Evolutionary conservation across 2,329 filamentous ascomycete species (phyloP).

Genomic region (Blastomyces silverae): DNA sequence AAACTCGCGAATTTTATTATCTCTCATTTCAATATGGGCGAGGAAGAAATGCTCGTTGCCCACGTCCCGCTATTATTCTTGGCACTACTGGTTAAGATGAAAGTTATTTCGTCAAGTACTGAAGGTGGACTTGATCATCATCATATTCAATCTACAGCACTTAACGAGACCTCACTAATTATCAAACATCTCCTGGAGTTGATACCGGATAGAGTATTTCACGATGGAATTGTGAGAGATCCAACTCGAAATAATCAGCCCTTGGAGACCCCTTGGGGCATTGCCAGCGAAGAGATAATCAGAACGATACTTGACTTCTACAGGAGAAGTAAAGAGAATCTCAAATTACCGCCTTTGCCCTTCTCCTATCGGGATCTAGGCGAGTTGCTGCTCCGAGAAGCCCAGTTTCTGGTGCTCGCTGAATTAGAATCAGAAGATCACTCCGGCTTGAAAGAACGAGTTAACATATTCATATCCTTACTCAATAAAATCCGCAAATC

Average conservation of each 20-base stretch:
- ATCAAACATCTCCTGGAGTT: slow-evolving; percentile 55
- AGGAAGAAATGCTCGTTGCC: slow-evolving; percentile 88
- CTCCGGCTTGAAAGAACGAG: slow-evolving; percentile 51
- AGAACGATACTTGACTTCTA: slow-evolving; percentile 61
- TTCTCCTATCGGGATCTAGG: slow-evolving; percentile 52
- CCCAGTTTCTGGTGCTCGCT: slow-evolving; percentile 36
- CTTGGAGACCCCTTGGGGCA: slow-evolving; percentile 13
- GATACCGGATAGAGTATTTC: slow-evolving; percentile 58
- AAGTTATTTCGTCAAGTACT: slow-evolving; percentile 27
- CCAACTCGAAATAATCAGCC: not conserved
- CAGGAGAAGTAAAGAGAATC: slow-evolving; percentile 60
- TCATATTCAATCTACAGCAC: slow-evolving; percentile 25
- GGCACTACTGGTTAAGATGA: slow-evolving; percentile 51
- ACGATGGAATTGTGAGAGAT: not conserved
- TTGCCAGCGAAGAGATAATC: slow-evolving; percentile 44
- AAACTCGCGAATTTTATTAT: slow-evolving; percentile 75
- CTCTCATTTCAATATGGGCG: slow-evolving; percentile 80
- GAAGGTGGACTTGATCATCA: slow-evolving; percentile 20
- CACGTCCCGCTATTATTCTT: slow-evolving; percentile 73
- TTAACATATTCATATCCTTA: slow-evolving; percentile 52
- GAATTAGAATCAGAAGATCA: slow-evolving; percentile 27
- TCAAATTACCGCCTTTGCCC: slow-evolving; percentile 56
- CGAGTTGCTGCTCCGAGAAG: slow-evolving; percentile 59
- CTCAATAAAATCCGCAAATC: slow-evolving; percentile 38
- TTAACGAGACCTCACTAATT: slow-evolving; percentile 37